phyloP scores from a whole-genome alignment of 176 grass and related monocot genomes.

The Typha latifolia region DNA sequence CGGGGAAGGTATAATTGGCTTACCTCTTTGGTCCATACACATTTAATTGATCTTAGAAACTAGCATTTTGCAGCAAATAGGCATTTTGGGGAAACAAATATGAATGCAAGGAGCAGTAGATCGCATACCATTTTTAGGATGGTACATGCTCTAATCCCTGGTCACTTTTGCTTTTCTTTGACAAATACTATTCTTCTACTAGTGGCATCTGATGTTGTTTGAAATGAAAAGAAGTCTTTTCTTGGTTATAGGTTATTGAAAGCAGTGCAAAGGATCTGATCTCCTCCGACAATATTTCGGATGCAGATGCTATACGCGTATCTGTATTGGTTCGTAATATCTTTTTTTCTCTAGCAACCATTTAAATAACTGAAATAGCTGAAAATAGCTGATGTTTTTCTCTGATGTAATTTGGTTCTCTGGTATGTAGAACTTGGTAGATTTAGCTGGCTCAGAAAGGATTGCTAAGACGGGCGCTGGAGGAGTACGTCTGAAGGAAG shows the following conservation, averaged over 20 bases:
- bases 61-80: conserved; percentile 50
- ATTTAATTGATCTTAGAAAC: not conserved
- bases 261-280: conserved; percentile 51
- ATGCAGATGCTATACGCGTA: conserved; percentile 58
- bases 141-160: conserved; percentile 36
- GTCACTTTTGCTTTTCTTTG: conserved; percentile 8
- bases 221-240: not conserved
- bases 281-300: conserved; percentile 22
- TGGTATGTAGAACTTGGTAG: conserved; percentile 81
- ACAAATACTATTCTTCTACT: not conserved
- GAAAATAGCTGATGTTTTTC: not conserved
- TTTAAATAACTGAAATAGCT: not conserved
- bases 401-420: conserved; percentile 4
- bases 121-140: conserved; percentile 95
- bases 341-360: not conserved
- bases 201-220: not conserved
- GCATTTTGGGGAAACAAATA: conserved; percentile 96
- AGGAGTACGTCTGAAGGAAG: conserved; percentile 78
- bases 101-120: conserved; percentile 73
- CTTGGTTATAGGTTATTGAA: conserved; percentile 65
- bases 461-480: conserved; percentile 80
- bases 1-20: conserved; percentile 53
- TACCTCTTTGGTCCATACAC: not conserved
- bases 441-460: conserved; percentile 91
- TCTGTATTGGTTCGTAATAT: conserved; percentile 61